Evolutionary conservation across 495 filamentous ascomycete genomes (phyloP), one percentile per base, ranked within the genome.

Genomic region (Neurospora sp.): DNA sequence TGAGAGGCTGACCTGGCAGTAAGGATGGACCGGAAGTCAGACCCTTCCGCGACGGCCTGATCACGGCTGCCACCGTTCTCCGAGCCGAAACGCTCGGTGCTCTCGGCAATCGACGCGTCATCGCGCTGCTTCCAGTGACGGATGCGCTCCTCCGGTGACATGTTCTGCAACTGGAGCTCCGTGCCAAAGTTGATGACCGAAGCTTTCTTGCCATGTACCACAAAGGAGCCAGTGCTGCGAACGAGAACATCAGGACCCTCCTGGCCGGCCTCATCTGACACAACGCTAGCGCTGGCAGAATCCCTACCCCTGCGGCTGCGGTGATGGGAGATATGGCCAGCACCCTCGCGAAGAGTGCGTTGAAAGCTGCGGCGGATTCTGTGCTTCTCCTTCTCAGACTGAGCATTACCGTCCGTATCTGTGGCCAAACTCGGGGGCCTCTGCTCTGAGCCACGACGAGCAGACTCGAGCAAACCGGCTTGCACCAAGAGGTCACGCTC

Each of bases 121-220:
- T 84, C 83, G 28, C 79, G 77, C 31, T 82, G 81, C 39, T 84
- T 83, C 66, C 83, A 80, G 37, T 85, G 81, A 39, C 85, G 84
- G 70, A 94, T 83, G 21, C 91, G 89, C 76, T 96, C 93, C 74
- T 96, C 94, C 1, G 90, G 86, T 4, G 91, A 88, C 82, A 96
- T 91, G 76, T 87, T 90, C 77, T 96, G 90, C 87, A 96, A 91
- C 78, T 96, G 90, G 86, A 96, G 92, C 76, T 98, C 96, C 43
- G 90, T 91, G 9, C 94, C 94, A 81, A 99, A 97, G 37, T 93
- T 97, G 73, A 99, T 91, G 70, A 99, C 92, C 0, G 93, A 97
- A 3, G 96, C 96, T 81, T 99, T 98, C 84, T 99, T 99, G 71
- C 96, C 96, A 78, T 99, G 96, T 5, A 99, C 91, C 6, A 93